Percentiles rank a stretch among this genome's conserved stretches.
These are phyloP conservation scores for Megacollybia platyphylla DNA, from an alignment of 1,284 basidiomycete genomes.

Conservation along the genomic window DNA sequence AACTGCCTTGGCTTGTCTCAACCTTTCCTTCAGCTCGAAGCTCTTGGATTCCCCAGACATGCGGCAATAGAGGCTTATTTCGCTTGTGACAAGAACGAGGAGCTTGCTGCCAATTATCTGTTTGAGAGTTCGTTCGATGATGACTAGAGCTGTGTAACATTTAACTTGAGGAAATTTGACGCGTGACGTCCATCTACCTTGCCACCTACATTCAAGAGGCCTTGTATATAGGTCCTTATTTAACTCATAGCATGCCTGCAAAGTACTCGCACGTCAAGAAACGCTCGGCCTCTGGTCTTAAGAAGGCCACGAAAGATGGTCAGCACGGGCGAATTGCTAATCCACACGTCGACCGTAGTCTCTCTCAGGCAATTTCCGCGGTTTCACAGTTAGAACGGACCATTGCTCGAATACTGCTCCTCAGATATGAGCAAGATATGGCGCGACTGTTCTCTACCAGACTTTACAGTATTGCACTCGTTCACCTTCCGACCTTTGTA, in stretches of 20 bases:
- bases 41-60: conserved; percentile 76
- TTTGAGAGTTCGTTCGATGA: conserved; percentile 69
- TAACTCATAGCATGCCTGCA: conserved; percentile 32
- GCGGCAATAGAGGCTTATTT: conserved; percentile 78
- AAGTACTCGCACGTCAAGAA: conserved; percentile 67
- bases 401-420: conserved; percentile 47
- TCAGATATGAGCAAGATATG: conserved; percentile 60
- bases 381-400: conserved; percentile 50
- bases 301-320: conserved; percentile 25
- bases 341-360: conserved; percentile 35
- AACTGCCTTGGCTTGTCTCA: neutral
- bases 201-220: neutral
- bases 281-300: conserved; percentile 24
- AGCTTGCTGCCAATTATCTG: conserved; percentile 84
- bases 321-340: conserved; percentile 23
- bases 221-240: neutral
- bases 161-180: too few relatives aligned
- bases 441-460: conserved; percentile 51
- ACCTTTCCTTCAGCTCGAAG: conserved; percentile 47
- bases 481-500: conserved; percentile 51
- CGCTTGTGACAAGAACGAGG: conserved; percentile 92
- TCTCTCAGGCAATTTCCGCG: conserved; percentile 38
- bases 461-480: conserved; percentile 45
- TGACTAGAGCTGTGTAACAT: neutral
- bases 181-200: too few relatives aligned